Conservation (phyloP, 2,329 filamentous ascomycete species). For the Cercospora sp. region DNA sequence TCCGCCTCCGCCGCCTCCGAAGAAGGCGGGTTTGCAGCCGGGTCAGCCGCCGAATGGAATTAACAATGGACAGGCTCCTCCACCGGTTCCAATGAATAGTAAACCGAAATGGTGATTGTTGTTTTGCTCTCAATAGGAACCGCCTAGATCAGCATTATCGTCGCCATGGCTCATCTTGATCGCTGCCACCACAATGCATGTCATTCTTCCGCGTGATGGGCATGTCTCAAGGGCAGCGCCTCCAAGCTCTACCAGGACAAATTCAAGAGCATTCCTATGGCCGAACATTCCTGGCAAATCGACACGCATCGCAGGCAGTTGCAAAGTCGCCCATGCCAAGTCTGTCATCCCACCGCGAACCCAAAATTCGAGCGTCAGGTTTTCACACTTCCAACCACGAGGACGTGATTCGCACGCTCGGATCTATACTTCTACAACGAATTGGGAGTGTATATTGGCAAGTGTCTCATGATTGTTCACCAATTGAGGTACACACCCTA, state of each 20-base stretch:
- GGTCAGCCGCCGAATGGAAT: slow-evolving; percentile 28
- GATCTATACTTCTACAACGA: not conserved
- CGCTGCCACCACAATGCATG: too few species aligned
- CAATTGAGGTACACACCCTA: not conserved
- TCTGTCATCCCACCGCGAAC: not conserved
- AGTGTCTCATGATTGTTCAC: not conserved
- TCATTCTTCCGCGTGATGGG: too few species aligned
- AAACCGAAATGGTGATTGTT: slow-evolving; percentile 50
- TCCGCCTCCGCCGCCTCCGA: slow-evolving; percentile 59
- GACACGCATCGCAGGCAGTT: not conserved
- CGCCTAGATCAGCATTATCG: not conserved
- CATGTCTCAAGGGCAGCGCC: too few species aligned
- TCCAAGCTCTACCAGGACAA: too few species aligned
- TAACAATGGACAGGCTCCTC: slow-evolving; percentile 44
- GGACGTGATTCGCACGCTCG: not conserved
- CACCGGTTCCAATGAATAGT: slow-evolving; percentile 59
- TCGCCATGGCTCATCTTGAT: too few species aligned
- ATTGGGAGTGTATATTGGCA: not conserved
- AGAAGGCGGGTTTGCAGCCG: slow-evolving; percentile 54
- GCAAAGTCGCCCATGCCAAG: not conserved
- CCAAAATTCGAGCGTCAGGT: not conserved
- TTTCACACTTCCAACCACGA: not conserved
- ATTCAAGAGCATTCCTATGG: too few species aligned
- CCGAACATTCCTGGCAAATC: too few species aligned
- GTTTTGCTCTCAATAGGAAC: not conserved